A percentile compares a stretch with the other conserved stretches of the same genome.
These are phyloP conservation scores for Picea glauca DNA, from an alignment of 75 land plant species.

Conservation along the genomic window DNA sequence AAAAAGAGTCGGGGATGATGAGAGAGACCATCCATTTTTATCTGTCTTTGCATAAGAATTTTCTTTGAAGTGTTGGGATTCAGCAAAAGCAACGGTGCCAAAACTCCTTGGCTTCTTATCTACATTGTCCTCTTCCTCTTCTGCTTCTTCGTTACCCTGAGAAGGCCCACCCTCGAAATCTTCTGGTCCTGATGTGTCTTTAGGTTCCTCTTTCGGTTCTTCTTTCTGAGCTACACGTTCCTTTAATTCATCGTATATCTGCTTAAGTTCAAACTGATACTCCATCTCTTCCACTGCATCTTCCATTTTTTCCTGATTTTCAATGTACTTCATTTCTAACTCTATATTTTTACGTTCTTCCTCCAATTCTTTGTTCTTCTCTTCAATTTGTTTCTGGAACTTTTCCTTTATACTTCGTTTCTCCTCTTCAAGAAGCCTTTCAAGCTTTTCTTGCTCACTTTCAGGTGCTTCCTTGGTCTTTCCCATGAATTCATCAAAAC, in stretches of 20 bases:
- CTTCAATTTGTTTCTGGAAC: conserved; percentile 29
- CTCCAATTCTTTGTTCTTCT: conserved; percentile 35
- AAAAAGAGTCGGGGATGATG: conserved; percentile 7
- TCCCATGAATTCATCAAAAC: conserved; percentile 77
- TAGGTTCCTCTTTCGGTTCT: conserved; percentile 4
- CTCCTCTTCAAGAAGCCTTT: conserved; percentile 27
- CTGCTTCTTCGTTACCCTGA: conserved; percentile 7
- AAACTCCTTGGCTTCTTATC: conserved; percentile 13
- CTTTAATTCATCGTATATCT: background rate
- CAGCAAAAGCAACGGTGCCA: conserved; percentile 11
- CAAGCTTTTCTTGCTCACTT: conserved; percentile 12
- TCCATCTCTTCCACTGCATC: conserved; percentile 26
- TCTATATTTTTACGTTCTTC: conserved; percentile 40
- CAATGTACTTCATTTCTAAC: conserved; percentile 39
- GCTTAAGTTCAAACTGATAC: background rate
- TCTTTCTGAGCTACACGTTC: background rate
- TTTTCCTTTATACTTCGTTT: conserved; percentile 38
- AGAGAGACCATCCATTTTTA: background rate
- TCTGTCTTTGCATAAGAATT: background rate
- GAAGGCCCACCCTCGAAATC: conserved; percentile 4
- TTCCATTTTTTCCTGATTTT: conserved; percentile 48
- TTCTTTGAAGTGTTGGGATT: background rate
- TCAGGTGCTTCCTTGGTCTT: conserved; percentile 6
- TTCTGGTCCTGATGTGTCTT: conserved; percentile 4
- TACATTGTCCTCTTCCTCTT: conserved; percentile 1